phyloP scores from a whole-genome alignment of 2,329 filamentous ascomycete genomes.

The Fusarium napiforme region DNA sequence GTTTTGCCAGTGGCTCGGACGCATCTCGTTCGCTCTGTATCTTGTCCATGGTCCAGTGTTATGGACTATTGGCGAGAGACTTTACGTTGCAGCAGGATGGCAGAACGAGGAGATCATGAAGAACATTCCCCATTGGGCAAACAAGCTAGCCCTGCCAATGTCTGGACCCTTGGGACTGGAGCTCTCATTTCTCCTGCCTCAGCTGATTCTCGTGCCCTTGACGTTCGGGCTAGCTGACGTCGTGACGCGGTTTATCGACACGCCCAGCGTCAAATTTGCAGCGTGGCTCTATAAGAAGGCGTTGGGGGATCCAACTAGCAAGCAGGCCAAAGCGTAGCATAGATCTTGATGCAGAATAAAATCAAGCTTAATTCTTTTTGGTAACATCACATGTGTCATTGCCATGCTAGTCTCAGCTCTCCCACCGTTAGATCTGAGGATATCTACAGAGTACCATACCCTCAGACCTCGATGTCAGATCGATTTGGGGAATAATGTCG shows the following conservation, averaged over 20 bases:
- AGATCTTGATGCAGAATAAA: conserved; percentile 7
- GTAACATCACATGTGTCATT: not conserved
- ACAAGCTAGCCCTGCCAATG: conserved; percentile 65
- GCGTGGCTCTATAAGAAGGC: conserved; percentile 66
- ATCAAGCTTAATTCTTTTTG: conserved; percentile 27
- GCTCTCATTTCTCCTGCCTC: conserved; percentile 66
- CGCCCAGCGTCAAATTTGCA: conserved; percentile 68
- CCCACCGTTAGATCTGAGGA: not conserved
- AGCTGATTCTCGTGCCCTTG: conserved; percentile 68
- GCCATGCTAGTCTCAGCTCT: not conserved
- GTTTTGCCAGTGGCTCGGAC: conserved; percentile 71
- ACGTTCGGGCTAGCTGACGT: conserved; percentile 69
- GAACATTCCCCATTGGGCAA: conserved; percentile 66
- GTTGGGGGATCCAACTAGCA: conserved; percentile 37
- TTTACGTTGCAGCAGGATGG: conserved; percentile 72
- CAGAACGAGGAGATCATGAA: conserved; percentile 58
- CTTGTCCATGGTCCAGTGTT: conserved; percentile 72
- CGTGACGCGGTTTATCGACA: conserved; percentile 66
- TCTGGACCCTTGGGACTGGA: conserved; percentile 70
- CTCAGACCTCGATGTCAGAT: not conserved
- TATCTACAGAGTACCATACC: not conserved
- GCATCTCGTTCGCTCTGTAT: conserved; percentile 71
- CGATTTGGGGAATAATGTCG: not conserved
- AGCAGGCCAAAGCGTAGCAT: conserved; percentile 32
- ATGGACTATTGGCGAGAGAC: conserved; percentile 67